A percentile compares a stretch with the other conserved stretches of the same genome.
These are phyloP conservation scores for Tetrahymena malaccensis DNA, from an alignment of 73 alveolate species.

Conservation along the genomic window DNA sequence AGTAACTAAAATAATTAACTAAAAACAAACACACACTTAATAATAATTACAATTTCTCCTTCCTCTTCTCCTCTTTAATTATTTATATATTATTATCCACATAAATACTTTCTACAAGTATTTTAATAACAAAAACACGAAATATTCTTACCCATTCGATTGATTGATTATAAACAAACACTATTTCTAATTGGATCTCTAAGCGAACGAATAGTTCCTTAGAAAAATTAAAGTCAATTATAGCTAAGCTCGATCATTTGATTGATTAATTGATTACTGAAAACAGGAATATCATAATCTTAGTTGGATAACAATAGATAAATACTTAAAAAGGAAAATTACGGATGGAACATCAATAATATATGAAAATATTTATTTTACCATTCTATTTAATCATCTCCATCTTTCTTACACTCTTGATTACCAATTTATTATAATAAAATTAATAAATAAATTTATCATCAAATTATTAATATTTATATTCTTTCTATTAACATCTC, in stretches of 20 bases:
- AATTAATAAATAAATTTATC: background rate
- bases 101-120: background rate
- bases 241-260: background rate
- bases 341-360: background rate
- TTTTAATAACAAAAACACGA: background rate
- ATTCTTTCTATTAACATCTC: background rate
- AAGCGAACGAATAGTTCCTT: background rate
- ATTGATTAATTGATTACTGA: background rate
- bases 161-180: background rate
- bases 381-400: background rate
- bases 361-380: background rate
- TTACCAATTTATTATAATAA: background rate
- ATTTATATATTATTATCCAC: background rate
- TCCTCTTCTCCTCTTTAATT: background rate
- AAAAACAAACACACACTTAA: background rate
- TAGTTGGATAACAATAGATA: no score
- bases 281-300: background rate
- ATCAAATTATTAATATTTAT: background rate
- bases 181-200: background rate
- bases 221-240: background rate
- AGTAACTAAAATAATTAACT: background rate
- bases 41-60: background rate
- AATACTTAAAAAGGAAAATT: background rate
- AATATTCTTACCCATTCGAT: background rate
- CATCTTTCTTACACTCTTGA: background rate